phyloP scores from a whole-genome alignment of 2,329 filamentous ascomycete species.

The Colletotrichum sp. region DNA sequence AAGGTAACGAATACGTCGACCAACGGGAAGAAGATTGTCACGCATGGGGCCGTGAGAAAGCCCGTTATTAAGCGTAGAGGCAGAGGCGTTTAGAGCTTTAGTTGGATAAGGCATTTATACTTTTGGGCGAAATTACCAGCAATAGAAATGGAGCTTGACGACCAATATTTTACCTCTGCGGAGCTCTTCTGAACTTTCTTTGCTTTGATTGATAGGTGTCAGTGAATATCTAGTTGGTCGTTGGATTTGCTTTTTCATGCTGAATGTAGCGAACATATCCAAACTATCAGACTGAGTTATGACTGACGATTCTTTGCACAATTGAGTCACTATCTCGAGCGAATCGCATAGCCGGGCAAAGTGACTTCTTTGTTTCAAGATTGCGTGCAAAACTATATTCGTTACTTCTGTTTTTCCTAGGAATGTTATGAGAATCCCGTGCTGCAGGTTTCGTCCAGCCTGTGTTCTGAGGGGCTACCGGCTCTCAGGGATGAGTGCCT shows the following conservation, averaged over 20 bases:
- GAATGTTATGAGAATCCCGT: neutral
- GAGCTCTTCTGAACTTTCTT: neutral
- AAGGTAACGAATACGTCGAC: constrained; percentile 29
- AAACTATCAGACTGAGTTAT: neutral
- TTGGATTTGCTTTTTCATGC: neutral
- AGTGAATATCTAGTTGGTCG: neutral
- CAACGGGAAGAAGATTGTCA: constrained; percentile 61
- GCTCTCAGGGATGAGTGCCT: neutral
- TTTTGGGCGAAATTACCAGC: neutral
- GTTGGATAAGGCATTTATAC: neutral
- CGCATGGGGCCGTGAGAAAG: constrained; percentile 67
- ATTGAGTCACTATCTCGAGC: neutral
- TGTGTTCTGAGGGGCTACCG: neutral
- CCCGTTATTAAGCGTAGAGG: constrained; percentile 62
- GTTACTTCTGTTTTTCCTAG: neutral
- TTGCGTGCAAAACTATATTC: neutral
- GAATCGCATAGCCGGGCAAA: neutral
- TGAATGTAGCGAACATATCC: neutral
- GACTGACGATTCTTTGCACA: neutral
- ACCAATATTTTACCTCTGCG: neutral
- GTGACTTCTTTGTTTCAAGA: neutral
- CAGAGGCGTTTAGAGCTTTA: constrained; percentile 51
- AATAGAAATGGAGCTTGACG: neutral
- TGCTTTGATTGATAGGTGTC: neutral
- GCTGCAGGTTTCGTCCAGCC: neutral